These are phyloP conservation scores for Guyanaporus albipodus DNA, from an alignment of 768 basidiomycete species.

Conservation along the genomic window DNA sequence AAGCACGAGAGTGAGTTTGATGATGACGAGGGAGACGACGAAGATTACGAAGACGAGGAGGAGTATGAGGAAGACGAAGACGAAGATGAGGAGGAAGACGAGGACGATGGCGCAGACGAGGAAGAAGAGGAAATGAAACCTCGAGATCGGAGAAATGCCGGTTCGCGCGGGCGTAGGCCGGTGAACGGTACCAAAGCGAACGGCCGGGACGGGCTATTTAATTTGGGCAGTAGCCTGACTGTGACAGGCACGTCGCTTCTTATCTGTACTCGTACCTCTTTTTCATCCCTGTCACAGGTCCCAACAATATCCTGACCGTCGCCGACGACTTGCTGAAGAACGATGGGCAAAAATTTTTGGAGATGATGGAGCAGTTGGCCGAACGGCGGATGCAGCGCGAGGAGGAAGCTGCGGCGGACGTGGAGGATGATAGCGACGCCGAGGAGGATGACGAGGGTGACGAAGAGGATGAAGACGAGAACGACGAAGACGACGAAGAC, in stretches of 20 bases:
- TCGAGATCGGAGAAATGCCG: constrained; percentile 33
- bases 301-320: constrained; percentile 95
- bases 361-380: constrained; percentile 99
- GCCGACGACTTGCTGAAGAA: constrained; percentile 98
- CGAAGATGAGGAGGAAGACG: constrained; percentile 68
- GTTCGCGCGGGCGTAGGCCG: constrained; percentile 37
- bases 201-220: constrained; percentile 67
- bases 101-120: constrained; percentile 63
- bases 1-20: constrained; percentile 63
- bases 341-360: constrained; percentile 97
- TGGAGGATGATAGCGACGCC: constrained; percentile 58
- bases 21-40: constrained; percentile 58
- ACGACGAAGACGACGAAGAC: constrained; percentile 52
- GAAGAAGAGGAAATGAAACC: constrained; percentile 49
- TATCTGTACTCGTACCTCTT: constrained; percentile 11
- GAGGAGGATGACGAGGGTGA: constrained; percentile 58
- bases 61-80: constrained; percentile 59
- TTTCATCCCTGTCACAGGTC: constrained; percentile 43
- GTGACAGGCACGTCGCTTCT: constrained; percentile 59
- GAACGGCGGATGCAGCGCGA: constrained; percentile 92
- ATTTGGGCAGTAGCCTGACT: constrained; percentile 78
- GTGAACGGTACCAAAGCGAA: constrained; percentile 44
- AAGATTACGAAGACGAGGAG: constrained; percentile 51
- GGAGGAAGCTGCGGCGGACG: constrained; percentile 60
- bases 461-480: constrained; percentile 63